Percentiles rank a stretch among this genome's conserved stretches.
These are phyloP conservation scores for Leishmania turanica DNA, from an alignment of 208 protist species.

Conservation along the genomic window DNA sequence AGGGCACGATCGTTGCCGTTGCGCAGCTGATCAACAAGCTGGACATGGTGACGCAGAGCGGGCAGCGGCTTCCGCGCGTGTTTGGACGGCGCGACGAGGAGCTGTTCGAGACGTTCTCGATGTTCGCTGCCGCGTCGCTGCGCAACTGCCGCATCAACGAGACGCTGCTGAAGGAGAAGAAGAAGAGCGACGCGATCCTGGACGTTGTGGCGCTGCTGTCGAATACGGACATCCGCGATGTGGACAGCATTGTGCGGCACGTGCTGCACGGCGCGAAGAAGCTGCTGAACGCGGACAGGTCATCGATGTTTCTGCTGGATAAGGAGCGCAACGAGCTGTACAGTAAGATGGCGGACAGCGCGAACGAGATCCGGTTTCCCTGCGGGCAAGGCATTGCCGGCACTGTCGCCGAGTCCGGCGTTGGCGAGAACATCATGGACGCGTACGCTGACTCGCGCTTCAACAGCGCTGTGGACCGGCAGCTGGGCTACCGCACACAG, in stretches of 20 bases:
- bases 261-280: slow-evolving; percentile 75
- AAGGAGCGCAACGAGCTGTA: slow-evolving; percentile 88
- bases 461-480: slow-evolving; percentile 80
- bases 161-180: slow-evolving; percentile 62
- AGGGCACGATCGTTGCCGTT: slow-evolving; percentile 72
- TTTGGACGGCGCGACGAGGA: slow-evolving; percentile 71
- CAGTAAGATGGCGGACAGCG: slow-evolving; percentile 71
- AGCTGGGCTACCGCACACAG: slow-evolving; percentile 77
- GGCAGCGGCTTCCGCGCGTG: slow-evolving; percentile 42
- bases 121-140: slow-evolving; percentile 72
- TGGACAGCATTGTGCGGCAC: slow-evolving; percentile 68
- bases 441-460: slow-evolving; percentile 77
- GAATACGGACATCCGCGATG: slow-evolving; percentile 78
- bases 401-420: slow-evolving; percentile 60
- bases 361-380: slow-evolving; percentile 81
- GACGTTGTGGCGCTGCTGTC: slow-evolving; percentile 73
- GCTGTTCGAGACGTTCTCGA: slow-evolving; percentile 70
- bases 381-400: slow-evolving; percentile 77
- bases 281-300: slow-evolving; percentile 70
- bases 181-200: slow-evolving; percentile 71
- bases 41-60: slow-evolving; percentile 60
- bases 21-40: slow-evolving; percentile 83
- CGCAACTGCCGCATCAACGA: slow-evolving; percentile 78
- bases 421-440: slow-evolving; percentile 75
- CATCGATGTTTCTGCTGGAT: slow-evolving; percentile 78